phyloP scores from a whole-genome alignment of 371 early-diverging fungal genomes.

The Mucor sp. region DNA sequence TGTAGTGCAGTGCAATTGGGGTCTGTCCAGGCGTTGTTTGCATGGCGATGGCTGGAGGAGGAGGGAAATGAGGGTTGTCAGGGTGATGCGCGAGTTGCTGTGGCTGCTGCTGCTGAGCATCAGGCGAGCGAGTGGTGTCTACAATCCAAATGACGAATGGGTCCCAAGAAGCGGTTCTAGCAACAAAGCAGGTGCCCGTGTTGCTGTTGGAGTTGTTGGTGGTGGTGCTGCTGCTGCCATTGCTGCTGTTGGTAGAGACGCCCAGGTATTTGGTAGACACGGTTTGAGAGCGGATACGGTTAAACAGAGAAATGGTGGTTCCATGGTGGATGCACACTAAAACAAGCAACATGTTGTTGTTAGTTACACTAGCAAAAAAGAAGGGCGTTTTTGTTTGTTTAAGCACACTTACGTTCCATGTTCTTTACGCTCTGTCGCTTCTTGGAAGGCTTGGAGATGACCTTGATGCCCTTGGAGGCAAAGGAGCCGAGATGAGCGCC shows the following conservation, averaged over 20 bases:
- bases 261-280: slow-evolving; percentile 88
- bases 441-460: slow-evolving; percentile 88
- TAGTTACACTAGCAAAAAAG: neutral
- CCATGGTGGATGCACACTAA: slow-evolving; percentile 85
- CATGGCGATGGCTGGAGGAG: slow-evolving; percentile 79
- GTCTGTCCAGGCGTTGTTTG: slow-evolving; percentile 67
- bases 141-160: slow-evolving; percentile 90
- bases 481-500: slow-evolving; percentile 67
- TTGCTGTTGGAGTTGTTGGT: too few species aligned
- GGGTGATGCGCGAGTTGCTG: slow-evolving; percentile 53
- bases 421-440: slow-evolving; percentile 85
- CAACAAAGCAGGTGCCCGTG: slow-evolving; percentile 72
- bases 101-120: slow-evolving; percentile 7
- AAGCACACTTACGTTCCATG: slow-evolving; percentile 66
- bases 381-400: neutral
- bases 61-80: slow-evolving; percentile 61
- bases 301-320: slow-evolving; percentile 80
- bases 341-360: slow-evolving; percentile 5
- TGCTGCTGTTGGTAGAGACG: slow-evolving; percentile 40
- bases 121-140: slow-evolving; percentile 60
- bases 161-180: slow-evolving; percentile 82
- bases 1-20: slow-evolving; percentile 79
- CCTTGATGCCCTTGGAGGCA: slow-evolving; percentile 77
- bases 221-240: slow-evolving; percentile 2
- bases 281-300: slow-evolving; percentile 84